Conservation (phyloP, 2,329 filamentous ascomycete species). For the Dactylonectria macrodidyma region DNA sequence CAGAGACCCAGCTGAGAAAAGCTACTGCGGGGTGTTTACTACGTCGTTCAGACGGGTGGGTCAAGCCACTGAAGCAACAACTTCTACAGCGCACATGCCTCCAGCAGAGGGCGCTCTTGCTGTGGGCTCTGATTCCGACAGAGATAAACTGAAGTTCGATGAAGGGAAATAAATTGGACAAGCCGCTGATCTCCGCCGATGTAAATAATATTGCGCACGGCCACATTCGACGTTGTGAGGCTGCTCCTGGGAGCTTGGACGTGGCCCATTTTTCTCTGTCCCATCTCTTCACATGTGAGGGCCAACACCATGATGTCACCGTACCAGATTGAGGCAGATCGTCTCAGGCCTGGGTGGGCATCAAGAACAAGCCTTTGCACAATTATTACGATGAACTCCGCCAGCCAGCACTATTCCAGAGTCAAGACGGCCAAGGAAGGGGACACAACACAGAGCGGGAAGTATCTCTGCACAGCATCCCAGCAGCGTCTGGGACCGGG, state of each 20-base stretch:
- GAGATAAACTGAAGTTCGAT: background rate
- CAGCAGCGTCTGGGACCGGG: no score
- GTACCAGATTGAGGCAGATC: background rate
- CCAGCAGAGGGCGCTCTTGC: background rate
- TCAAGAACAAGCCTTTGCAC: no score
- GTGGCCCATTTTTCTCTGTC: background rate
- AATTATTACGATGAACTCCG: no score
- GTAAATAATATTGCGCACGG: background rate
- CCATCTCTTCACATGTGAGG: background rate
- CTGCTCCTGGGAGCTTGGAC: background rate
- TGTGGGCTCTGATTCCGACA: background rate
- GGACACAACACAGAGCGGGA: no score
- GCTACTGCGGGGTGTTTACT: no score
- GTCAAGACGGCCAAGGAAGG: background rate
- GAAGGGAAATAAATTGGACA: background rate
- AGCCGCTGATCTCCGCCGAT: background rate
- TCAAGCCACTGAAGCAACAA: no score
- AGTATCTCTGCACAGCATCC: background rate
- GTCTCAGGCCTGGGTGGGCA: no score
- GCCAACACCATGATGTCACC: background rate
- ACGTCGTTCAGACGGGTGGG: no score
- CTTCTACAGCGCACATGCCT: background rate
- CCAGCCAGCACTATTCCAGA: background rate
- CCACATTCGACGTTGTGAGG: background rate
- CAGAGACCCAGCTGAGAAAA: no score